phyloP scores from a whole-genome alignment of 345 rosid genomes.

The Sonneratia caseolaris region DNA sequence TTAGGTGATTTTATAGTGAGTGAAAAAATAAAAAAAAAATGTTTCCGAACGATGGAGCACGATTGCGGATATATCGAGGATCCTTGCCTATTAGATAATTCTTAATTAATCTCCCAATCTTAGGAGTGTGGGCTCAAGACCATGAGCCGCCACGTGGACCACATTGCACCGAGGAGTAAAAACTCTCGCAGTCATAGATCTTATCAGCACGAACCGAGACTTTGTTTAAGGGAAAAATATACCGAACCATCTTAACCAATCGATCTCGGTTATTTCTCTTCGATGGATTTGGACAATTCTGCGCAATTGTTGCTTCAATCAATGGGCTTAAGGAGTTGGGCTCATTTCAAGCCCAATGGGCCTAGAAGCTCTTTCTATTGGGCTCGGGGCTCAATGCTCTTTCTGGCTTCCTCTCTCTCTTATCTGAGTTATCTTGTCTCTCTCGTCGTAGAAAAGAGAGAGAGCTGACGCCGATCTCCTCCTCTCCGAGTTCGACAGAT shows the following conservation, averaged over 20 bases:
- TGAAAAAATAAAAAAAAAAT: background rate
- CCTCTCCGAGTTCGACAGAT: conserved; percentile 12
- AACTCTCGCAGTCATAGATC: too few relatives aligned
- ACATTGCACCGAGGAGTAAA: too few relatives aligned
- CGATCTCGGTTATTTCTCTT: background rate
- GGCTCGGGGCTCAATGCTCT: background rate
- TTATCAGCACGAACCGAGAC: too few relatives aligned
- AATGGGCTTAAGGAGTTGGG: background rate
- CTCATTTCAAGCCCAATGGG: background rate
- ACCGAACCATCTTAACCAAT: background rate
- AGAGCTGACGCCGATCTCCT: background rate
- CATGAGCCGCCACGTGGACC: too few relatives aligned
- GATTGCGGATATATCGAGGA: too few relatives aligned
- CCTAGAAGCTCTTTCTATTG: background rate
- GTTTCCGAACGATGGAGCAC: background rate
- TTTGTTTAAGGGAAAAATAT: too few relatives aligned
- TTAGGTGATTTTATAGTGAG: background rate
- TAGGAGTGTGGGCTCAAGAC: too few relatives aligned
- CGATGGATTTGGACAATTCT: too few relatives aligned
- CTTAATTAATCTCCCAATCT: too few relatives aligned
- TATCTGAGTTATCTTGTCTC: background rate
- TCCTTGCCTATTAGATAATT: too few relatives aligned
- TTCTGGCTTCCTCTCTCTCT: background rate
- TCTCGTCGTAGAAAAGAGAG: background rate
- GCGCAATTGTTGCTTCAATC: too few relatives aligned